These are phyloP conservation scores for Nepenthes mirabilis DNA, from an alignment of 148 eudicot species.

Conservation along the genomic window DNA sequence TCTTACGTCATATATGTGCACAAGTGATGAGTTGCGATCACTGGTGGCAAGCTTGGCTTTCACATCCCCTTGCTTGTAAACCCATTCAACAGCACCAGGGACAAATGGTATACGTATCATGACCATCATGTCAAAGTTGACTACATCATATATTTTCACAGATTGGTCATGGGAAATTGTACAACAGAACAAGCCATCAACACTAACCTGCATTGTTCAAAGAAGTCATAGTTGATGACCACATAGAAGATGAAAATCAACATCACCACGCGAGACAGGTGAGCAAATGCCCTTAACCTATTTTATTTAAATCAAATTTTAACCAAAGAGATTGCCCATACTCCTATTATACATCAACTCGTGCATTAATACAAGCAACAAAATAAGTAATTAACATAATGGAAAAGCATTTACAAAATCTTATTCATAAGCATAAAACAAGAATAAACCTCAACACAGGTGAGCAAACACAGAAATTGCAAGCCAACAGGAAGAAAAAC, in stretches of 20 bases:
- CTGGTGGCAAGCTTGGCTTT: slow-evolving; percentile 88
- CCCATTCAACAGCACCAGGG: slow-evolving; percentile 91
- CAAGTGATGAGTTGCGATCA: slow-evolving; percentile 73
- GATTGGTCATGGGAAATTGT: slow-evolving; percentile 81
- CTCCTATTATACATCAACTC: background rate
- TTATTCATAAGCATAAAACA: background rate
- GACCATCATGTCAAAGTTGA: slow-evolving; percentile 98
- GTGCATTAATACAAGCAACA: background rate
- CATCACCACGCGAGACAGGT: too few relatives aligned
- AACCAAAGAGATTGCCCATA: too few relatives aligned
- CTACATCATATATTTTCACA: slow-evolving; percentile 90
- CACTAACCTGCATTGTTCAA: slow-evolving; percentile 69
- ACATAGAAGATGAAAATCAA: slow-evolving; percentile 2
- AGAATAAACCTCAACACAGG: background rate
- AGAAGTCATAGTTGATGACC: slow-evolving; percentile 24
- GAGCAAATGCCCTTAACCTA: too few relatives aligned
- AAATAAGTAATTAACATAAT: background rate
- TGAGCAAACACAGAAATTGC: background rate
- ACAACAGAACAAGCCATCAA: slow-evolving; percentile 90
- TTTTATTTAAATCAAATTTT: too few relatives aligned
- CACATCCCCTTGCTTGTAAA: slow-evolving; percentile 82
- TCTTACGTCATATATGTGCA: slow-evolving; percentile 80
- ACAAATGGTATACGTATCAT: slow-evolving; percentile 74
- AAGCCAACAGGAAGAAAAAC: slow-evolving; percentile 17
- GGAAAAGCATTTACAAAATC: slow-evolving; percentile 1